Evolutionary conservation across 768 basidiomycete genomes (phyloP), one percentile per base, ranked within the genome.

Genomic region (Clitopilus passeckerianus): DNA sequence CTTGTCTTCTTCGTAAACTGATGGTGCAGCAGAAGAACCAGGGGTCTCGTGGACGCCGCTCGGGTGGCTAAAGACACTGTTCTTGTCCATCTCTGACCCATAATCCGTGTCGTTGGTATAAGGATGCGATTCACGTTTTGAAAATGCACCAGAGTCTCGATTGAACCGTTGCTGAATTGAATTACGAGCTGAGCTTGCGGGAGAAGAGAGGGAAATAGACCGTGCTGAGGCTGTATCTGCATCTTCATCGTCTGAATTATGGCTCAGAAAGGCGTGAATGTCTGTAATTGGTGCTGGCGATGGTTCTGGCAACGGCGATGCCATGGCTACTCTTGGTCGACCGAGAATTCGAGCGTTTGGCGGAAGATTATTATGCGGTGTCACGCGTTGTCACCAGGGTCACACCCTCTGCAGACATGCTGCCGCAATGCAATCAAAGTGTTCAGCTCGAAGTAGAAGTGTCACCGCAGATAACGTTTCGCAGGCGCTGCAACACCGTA

Each of bases 161-260:
- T 65, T 53, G 33, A 65, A 57, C 27, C 65, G 61, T 57, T 67
- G 53, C 59, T 69, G 64, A 20, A 68, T 59, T 41, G 74, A 75
- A 56, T 76, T 73, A 43, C 80, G 75, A 5, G 80, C 80, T 6
- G 90, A 90, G 53, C 60, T 69, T 14, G 83, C 70, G 1, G 87
- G 81, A 2, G 89, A 90, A 30, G 85, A 86, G 43, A 92, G 83
- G 22, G 89, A 81, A 55, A 92, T 88, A 1, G 91, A 92, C 41
- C 80, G 84, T 66, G 90, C 87, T 8, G 89, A 91, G 15, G 91
- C 89, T 5, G 89, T 91, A 67, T 92, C 91, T 59, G 80, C 84
- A 66, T 79, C 80, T 33, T 55, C 54, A 58, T 80, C 80, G 59
- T 72, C 71, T 15, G 71, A 65, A 27, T 75, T 73, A 24, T 59